Conservation (phyloP, 2,329 filamentous ascomycete genomes). For the Sclerotinia subarctica region DNA sequence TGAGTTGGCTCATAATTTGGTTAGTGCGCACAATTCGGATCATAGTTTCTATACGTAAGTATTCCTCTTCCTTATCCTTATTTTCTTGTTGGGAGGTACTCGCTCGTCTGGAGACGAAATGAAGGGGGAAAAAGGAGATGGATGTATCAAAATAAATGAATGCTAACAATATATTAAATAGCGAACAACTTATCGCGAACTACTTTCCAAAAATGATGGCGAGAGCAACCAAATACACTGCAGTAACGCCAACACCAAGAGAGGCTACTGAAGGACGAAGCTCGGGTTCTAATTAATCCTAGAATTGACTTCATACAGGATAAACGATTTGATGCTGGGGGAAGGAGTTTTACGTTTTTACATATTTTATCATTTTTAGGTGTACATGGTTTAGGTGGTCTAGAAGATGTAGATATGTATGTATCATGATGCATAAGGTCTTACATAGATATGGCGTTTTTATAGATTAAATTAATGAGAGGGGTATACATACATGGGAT, state of each 20-base stretch:
- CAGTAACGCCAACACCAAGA: background rate
- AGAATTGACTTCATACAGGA: too few relatives aligned
- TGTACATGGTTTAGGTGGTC: background rate
- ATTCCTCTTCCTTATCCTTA: conserved; percentile 8
- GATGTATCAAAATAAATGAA: background rate
- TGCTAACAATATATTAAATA: conserved; percentile 35
- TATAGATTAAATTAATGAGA: background rate
- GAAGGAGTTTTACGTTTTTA: background rate
- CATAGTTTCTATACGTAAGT: conserved; percentile 78
- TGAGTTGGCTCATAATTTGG: conserved; percentile 92
- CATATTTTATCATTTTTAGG: background rate
- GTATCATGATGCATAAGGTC: background rate
- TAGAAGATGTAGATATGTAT: background rate
- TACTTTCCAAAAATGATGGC: conserved; percentile 70
- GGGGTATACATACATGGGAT: too few relatives aligned
- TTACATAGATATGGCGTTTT: conserved; percentile 10
- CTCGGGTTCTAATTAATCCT: background rate
- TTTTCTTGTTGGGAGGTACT: background rate
- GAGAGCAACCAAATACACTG: conserved; percentile 25
- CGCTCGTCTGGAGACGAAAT: too few relatives aligned
- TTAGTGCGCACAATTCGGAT: conserved; percentile 69
- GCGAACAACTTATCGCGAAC: conserved; percentile 72
- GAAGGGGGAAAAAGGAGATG: background rate
- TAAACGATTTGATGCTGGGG: background rate
- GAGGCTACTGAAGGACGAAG: background rate